Conservation (phyloP, 345 rosid species). For the Rhizophora apiculata region DNA sequence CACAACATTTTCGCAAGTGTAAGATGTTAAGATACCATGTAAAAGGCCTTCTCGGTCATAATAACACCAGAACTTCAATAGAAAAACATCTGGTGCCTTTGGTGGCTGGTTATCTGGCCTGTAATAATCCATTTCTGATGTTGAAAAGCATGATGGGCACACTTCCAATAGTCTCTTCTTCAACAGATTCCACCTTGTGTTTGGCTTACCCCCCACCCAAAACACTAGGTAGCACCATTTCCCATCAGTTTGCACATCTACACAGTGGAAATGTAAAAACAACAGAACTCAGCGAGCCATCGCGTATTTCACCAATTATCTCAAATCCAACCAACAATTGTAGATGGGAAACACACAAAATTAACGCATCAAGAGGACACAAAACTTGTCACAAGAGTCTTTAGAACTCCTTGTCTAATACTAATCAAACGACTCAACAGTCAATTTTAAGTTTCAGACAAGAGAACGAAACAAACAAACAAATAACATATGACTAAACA, state of each 20-base stretch:
- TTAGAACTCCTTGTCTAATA: not conserved
- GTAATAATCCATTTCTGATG: slow-evolving; percentile 53
- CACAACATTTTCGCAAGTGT: slow-evolving; percentile 3
- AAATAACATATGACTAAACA: not conserved
- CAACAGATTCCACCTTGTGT: slow-evolving; percentile 55
- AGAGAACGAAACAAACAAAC: not conserved
- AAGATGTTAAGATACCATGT: slow-evolving; percentile 39
- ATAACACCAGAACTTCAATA: slow-evolving; percentile 67
- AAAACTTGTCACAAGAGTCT: too few relatives aligned
- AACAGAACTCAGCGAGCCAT: slow-evolving; percentile 1
- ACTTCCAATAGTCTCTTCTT: slow-evolving; percentile 62
- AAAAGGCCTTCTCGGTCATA: slow-evolving; percentile 48
- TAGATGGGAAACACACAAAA: not conserved
- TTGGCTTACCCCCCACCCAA: slow-evolving; percentile 57
- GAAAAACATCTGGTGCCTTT: slow-evolving; percentile 47
- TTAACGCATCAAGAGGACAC: too few relatives aligned
- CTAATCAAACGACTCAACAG: not conserved
- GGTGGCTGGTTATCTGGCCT: slow-evolving; percentile 36
- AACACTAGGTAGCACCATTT: slow-evolving; percentile 67
- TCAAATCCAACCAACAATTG: not conserved
- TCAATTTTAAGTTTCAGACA: not conserved
- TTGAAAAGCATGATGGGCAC: slow-evolving; percentile 58
- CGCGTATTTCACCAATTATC: not conserved
- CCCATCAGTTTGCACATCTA: slow-evolving; percentile 66
- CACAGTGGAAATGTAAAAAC: slow-evolving; percentile 9